Evolutionary conservation across 1,284 basidiomycete species (phyloP).

Genomic region (Polyporus tsugae): DNA sequence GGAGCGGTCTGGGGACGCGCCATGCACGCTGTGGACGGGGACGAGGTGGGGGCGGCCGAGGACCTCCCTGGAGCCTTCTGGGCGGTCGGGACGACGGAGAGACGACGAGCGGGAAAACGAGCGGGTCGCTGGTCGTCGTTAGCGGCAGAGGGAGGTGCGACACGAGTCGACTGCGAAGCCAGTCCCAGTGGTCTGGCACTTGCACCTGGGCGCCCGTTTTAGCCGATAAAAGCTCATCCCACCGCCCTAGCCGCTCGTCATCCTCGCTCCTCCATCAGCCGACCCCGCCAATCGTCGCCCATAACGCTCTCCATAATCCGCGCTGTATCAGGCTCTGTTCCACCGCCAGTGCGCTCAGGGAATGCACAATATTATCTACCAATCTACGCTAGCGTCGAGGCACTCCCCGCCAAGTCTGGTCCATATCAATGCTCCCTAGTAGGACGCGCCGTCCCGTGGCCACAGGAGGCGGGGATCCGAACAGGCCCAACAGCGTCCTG

Average conservation of each 20-base stretch:
- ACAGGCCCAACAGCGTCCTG: not conserved
- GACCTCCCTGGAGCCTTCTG: slow-evolving; percentile 11
- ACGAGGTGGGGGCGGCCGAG: slow-evolving; percentile 2
- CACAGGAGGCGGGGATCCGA: slow-evolving; percentile 7
- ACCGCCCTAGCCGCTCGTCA: slow-evolving; percentile 17
- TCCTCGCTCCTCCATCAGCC: slow-evolving; percentile 6
- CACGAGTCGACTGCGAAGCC: slow-evolving; percentile 28
- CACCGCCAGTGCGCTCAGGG: not conserved
- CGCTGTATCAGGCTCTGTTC: not conserved
- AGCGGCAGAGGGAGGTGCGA: slow-evolving; percentile 30
- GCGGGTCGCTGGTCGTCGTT: slow-evolving; percentile 37
- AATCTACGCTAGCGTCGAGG: not conserved
- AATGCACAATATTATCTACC: not conserved
- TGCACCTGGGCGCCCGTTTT: slow-evolving; percentile 35
- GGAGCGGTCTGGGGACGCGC: slow-evolving; percentile 19
- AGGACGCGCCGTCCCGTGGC: slow-evolving; percentile 11
- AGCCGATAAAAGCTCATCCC: slow-evolving; percentile 27
- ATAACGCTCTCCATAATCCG: slow-evolving; percentile 7
- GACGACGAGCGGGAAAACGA: slow-evolving; percentile 30
- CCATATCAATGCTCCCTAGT: not conserved
- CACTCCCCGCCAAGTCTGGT: not conserved
- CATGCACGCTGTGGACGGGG: slow-evolving; percentile 23
- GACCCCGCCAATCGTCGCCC: slow-evolving; percentile 2
- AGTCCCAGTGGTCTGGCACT: slow-evolving; percentile 28
- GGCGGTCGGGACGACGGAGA: slow-evolving; percentile 14